These are phyloP conservation scores for Kregervanrija pseudodelftensis DNA, from an alignment of 805 yeast genomes.

Conservation along the genomic window DNA sequence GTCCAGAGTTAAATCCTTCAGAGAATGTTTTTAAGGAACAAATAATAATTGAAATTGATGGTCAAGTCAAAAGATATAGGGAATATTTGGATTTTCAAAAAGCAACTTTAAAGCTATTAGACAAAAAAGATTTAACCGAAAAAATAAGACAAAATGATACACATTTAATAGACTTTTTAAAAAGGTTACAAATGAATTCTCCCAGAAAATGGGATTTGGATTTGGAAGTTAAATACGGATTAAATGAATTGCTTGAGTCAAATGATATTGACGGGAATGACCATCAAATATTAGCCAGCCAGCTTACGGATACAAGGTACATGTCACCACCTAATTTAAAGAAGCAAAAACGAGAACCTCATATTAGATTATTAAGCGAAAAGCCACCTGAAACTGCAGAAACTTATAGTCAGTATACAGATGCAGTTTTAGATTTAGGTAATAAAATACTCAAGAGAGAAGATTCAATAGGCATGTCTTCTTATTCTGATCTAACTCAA, in stretches of 20 bases:
- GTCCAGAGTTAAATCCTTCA: constrained; percentile 10
- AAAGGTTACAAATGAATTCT: constrained; percentile 9
- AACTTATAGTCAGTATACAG: no score
- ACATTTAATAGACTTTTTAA: constrained; percentile 12
- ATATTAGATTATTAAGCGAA: no score
- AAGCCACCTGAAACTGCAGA: no score
- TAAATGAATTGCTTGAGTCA: constrained; percentile 3
- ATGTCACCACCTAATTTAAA: no score
- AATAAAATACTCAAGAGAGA: no score
- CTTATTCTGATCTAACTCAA: no score
- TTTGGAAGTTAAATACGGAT: constrained; percentile 10
- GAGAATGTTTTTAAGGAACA: constrained; percentile 11
- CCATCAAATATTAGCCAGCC: background rate
- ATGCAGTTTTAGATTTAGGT: no score
- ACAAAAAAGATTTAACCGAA: constrained; percentile 5
- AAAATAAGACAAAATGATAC: constrained; percentile 8
- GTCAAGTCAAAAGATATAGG: constrained; percentile 11
- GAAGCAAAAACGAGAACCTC: no score
- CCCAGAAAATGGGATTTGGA: constrained; percentile 11
- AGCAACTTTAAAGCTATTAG: constrained; percentile 7
- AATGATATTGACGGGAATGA: background rate
- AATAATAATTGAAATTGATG: constrained; percentile 16
- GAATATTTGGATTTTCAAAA: constrained; percentile 16
- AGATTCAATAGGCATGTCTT: no score
- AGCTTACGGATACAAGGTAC: background rate